These are phyloP conservation scores for Vitis hybrid DNA, from an alignment of 177 flowering plant species.

Conservation along the genomic window DNA sequence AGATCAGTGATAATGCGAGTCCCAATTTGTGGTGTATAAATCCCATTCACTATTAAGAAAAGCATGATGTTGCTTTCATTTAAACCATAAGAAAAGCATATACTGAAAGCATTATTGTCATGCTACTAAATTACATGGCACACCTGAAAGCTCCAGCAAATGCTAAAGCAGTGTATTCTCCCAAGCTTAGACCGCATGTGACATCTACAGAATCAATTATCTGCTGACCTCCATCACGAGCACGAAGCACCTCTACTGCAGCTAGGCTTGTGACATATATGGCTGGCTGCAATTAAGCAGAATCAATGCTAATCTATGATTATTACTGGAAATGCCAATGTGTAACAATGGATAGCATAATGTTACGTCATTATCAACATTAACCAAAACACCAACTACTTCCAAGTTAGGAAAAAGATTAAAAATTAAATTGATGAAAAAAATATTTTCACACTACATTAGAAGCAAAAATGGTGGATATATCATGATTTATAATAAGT, in stretches of 20 bases:
- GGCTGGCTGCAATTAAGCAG: slow-evolving; percentile 77
- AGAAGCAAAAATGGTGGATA: too few relatives aligned
- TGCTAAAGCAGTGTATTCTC: slow-evolving; percentile 98
- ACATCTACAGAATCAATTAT: slow-evolving; percentile 95
- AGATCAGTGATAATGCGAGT: too few relatives aligned
- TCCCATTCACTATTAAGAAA: too few relatives aligned
- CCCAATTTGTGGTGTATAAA: too few relatives aligned
- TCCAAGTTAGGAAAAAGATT: too few relatives aligned
- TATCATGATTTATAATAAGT: too few relatives aligned
- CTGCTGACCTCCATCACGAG: slow-evolving; percentile 93
- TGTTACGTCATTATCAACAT: not conserved
- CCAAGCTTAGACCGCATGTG: slow-evolving; percentile 96
- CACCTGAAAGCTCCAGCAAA: slow-evolving; percentile 99
- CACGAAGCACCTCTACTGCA: slow-evolving; percentile 88
- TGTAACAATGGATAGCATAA: too few relatives aligned
- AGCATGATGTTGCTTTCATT: too few relatives aligned
- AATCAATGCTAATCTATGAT: slow-evolving; percentile 1
- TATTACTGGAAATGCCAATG: not conserved
- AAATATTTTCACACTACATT: too few relatives aligned
- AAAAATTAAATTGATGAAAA: too few relatives aligned
- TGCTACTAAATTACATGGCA: slow-evolving; percentile 1
- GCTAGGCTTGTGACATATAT: slow-evolving; percentile 98
- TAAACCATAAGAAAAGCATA: not conserved
- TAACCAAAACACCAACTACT: not conserved
- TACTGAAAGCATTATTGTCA: too few relatives aligned